Conservation (phyloP, 2,329 filamentous ascomycete species). For the Xylariaceae sp. region DNA sequence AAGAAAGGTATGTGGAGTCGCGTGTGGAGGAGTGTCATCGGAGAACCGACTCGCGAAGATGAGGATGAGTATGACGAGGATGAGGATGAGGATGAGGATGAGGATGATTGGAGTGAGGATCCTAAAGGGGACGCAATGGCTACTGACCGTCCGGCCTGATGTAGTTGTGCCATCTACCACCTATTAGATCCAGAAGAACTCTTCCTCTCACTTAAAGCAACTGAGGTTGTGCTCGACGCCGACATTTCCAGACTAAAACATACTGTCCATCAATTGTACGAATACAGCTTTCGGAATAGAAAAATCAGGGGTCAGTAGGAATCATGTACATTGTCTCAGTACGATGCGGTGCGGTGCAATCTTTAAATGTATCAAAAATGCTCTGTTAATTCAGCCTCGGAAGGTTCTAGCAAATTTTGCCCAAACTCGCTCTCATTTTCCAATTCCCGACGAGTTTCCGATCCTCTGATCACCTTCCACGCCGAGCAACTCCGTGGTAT, state of each 20-base stretch:
- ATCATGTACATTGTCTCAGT: not conserved
- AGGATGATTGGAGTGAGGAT: constrained; percentile 43
- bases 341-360: not conserved
- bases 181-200: too few relatives aligned
- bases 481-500: constrained; percentile 19
- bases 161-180: too few relatives aligned
- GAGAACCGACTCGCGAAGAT: constrained; percentile 61
- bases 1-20: constrained; percentile 93
- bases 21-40: constrained; percentile 73
- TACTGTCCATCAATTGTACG: constrained; percentile 23
- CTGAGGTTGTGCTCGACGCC: not conserved
- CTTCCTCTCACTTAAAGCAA: too few relatives aligned
- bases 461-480: constrained; percentile 21
- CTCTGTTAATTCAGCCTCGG: constrained; percentile 10
- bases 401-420: constrained; percentile 7
- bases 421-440: constrained; percentile 7
- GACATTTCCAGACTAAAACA: constrained; percentile 18
- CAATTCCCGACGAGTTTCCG: constrained; percentile 21
- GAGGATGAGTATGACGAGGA: constrained; percentile 64
- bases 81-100: constrained; percentile 62
- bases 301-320: not conserved
- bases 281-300: constrained; percentile 7
- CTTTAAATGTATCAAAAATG: constrained; percentile 4
- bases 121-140: constrained; percentile 5
- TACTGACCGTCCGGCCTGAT: constrained; percentile 7